A percentile compares a stretch with the other conserved stretches of the same genome.
These are phyloP conservation scores for Lichtheimia corymbifera DNA, from an alignment of 371 early-diverging fungal genomes.

Conservation along the genomic window DNA sequence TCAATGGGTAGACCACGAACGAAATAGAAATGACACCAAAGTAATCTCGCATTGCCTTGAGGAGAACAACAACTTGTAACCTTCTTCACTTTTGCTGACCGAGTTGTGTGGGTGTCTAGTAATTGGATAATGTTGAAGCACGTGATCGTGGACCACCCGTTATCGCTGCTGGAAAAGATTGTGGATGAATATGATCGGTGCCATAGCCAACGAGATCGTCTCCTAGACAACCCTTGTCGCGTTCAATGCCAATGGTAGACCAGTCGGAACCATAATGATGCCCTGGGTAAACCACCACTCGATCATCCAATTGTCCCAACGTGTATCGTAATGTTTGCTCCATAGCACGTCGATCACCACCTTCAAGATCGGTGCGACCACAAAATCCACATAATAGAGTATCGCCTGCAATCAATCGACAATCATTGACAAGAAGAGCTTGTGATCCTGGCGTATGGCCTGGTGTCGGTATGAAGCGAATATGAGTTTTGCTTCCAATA, in stretches of 20 bases:
- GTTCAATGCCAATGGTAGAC: slow-evolving; percentile 73
- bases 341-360: slow-evolving; percentile 67
- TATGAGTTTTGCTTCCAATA: slow-evolving; percentile 48
- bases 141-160: no score
- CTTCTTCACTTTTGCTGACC: no score
- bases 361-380: slow-evolving; percentile 82
- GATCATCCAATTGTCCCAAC: slow-evolving; percentile 60
- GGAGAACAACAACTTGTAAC: no score
- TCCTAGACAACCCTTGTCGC: slow-evolving; percentile 52
- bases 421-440: slow-evolving; percentile 73
- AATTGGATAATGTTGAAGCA: no score
- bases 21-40: no score
- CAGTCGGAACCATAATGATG: slow-evolving; percentile 83
- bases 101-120: no score
- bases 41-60: no score
- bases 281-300: slow-evolving; percentile 83
- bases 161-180: no score
- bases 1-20: no score
- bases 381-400: slow-evolving; percentile 79
- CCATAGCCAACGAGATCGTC: slow-evolving; percentile 56
- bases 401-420: slow-evolving; percentile 84
- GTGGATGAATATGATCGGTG: slow-evolving; percentile 2
- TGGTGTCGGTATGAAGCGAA: slow-evolving; percentile 83
- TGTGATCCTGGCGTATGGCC: slow-evolving; percentile 92
- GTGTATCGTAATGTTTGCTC: slow-evolving; percentile 62